Base-by-base conservation (phyloP, 2,329 filamentous ascomycete species). In the Fusarium sp. region DNA sequence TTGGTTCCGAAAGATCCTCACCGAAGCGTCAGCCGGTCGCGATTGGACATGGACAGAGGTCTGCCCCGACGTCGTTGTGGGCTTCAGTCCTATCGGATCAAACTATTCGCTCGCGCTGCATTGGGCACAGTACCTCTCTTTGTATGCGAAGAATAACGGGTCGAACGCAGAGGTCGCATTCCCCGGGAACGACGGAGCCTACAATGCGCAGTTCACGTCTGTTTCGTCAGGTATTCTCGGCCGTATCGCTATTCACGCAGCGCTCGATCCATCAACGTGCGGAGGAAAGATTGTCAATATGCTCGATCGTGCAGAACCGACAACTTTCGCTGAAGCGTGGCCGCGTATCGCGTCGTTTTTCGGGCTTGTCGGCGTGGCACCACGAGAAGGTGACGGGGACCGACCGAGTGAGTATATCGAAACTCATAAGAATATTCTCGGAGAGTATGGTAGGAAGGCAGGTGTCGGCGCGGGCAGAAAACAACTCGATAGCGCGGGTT, bases 401-500 rank as follows among this genome's bases (percentile, higher is more conserved):
- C 27, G 14, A n/a, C 56, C 27, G 18, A 54, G 47, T 24, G 34
- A 44, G 14, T 58, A 53, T 10, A 54, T 58, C 37, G 47, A 53
- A 22, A 53, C 34, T 24, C 18, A 58, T 34, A 13, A 40, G 14
- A 9, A 58, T 54, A 37, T 44, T 18, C 14, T 58, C 6, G 34
- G 49, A 4, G 61, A 75, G 9, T 52, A 60, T 12, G 78, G 73
- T 0, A 61, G 56, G 7, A 64, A 45, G 4, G 71, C 72, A 4
- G 81, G 81, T 0, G 81, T 83, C 6, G 79, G 80, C 0, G 75
- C 70, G 9, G 82, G 82, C 0, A 74, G 75, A 24, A 65, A 75
- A 57, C 78, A 84, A 70, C 65, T 84, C 45, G 79, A 85, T 70
- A 77, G 80, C 62, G 76, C 84, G n/a, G 80, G 83, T 27, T 80